A percentile compares a stretch with the other conserved stretches of the same genome.
phyloP scores from a whole-genome alignment of 1,139 yeast species.

The Scheffersomyces cryptocercus region DNA sequence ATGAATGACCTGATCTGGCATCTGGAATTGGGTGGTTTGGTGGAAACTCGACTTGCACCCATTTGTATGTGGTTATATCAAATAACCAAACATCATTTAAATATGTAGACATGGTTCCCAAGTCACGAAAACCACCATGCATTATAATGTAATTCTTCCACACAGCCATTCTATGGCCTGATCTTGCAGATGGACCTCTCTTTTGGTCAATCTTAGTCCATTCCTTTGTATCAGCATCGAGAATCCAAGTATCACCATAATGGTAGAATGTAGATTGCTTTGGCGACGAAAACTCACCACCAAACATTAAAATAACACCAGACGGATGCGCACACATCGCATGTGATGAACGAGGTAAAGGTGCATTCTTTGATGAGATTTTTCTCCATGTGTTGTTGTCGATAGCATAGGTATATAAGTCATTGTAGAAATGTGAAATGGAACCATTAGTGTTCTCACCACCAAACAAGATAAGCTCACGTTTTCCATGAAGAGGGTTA shows the following conservation, averaged over 20 bases:
- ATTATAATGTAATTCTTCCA: conserved; percentile 89
- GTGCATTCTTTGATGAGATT: conserved; percentile 79
- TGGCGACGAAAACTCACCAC: conserved; percentile 97
- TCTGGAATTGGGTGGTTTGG: conserved; percentile 81
- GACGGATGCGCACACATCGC: conserved; percentile 93
- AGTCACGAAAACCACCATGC: conserved; percentile 92
- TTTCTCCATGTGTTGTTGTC: conserved; percentile 84
- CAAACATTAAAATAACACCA: conserved; percentile 82
- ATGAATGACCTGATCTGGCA: conserved; percentile 90
- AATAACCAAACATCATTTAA: conserved; percentile 88
- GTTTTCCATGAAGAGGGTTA: conserved; percentile 72
- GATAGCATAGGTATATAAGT: conserved; percentile 68
- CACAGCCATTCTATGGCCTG: conserved; percentile 86
- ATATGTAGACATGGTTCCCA: conserved; percentile 82
- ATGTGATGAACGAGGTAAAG: conserved; percentile 91
- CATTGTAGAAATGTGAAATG: conserved; percentile 76
- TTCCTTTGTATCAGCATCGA: conserved; percentile 81
- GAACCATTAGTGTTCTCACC: conserved; percentile 70
- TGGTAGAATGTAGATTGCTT: conserved; percentile 95
- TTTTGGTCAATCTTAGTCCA: conserved; percentile 86
- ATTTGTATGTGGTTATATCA: conserved; percentile 84
- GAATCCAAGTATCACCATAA: conserved; percentile 93
- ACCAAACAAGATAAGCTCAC: conserved; percentile 82
- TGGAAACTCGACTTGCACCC: conserved; percentile 90
- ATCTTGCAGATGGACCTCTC: conserved; percentile 79